Base-by-base conservation (phyloP, 306 rosid genomes). In the Cyclanthera cordifolia region DNA sequence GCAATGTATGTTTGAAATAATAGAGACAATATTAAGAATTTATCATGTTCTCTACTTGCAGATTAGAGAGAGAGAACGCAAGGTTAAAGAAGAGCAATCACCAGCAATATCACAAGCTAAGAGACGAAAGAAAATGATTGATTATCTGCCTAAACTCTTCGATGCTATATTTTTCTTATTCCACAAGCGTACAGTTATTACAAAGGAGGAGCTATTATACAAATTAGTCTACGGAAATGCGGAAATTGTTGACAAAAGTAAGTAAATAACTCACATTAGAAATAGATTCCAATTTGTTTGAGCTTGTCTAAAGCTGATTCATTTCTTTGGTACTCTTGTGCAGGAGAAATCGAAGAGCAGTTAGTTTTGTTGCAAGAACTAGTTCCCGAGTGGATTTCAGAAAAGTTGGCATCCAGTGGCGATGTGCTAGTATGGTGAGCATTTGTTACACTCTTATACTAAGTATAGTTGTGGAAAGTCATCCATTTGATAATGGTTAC, bases 341-440 rank as follows among this genome's bases (percentile, higher is more conserved):
- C 63, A 90, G 95, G 83, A 34, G 96, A 94, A 78, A 82, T 85
- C 37, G 86, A 88, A 77, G 97, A 94, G 70, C 96, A 83, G 55
- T 74, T 93, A 16, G 58, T 49, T 57, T 79, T 90, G 80, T 59
- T 88, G 79, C 59, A 76, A 10, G 96, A 93, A 79, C 66, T 93
- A 65, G 87, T 60, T 53, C 99, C 97, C 0, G 95, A 86, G 13
- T 93, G 97, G 96, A 93, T 90, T 76, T 93, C 86, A 30, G 88
- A 86, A 72, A 86, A 85, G 77, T 19, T 46, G 53, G 63, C 80
- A 73, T 77, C 79, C 7, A 85, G 88, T 64, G 95, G 90, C 16
- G 95, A 86, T 77, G 59, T 71, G 23, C 79, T 88, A 12, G 4
- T 85, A 25, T 52, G 87, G 98, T 87, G 49, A 84, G 95, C 71